Percentiles rank a stretch among this genome's conserved stretches.
Evolutionary conservation across 257 asterid species (phyloP).

Genomic region (Lycium ferocissimum): DNA sequence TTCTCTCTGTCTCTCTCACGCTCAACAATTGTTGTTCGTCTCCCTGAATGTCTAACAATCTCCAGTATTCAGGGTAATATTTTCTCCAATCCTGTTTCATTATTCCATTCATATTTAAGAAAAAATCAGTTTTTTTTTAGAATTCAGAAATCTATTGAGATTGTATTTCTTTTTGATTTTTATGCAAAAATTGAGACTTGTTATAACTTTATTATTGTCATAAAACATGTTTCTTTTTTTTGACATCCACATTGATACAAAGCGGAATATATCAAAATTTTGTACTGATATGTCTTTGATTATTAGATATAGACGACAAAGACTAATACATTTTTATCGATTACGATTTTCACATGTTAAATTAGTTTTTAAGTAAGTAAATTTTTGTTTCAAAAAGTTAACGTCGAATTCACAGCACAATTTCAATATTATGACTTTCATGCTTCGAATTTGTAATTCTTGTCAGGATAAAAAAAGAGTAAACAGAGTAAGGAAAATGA

Average conservation of each 20-base stretch:
- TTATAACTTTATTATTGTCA: background rate
- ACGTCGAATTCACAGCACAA: background rate
- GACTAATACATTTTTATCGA: background rate
- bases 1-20: conserved; percentile 61
- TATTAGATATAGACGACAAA: background rate
- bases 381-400: background rate
- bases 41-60: conserved; percentile 83
- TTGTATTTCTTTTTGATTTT: background rate
- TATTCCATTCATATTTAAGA: background rate
- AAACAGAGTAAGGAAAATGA: background rate
- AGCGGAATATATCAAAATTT: background rate
- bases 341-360: background rate
- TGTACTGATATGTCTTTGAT: background rate
- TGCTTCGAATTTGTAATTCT: background rate
- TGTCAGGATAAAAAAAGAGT: background rate
- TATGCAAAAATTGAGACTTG: background rate
- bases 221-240: background rate
- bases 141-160: background rate
- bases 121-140: background rate
- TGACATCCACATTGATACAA: background rate
- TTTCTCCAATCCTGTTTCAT: too few species aligned
- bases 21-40: conserved; percentile 86
- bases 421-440: background rate
- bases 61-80: conserved; percentile 92
- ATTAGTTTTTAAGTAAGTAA: background rate